A percentile compares a stretch with the other conserved stretches of the same genome.
phyloP scores from a whole-genome alignment of 805 yeast genomes.

The Kurtzmaniella cleridarum region DNA sequence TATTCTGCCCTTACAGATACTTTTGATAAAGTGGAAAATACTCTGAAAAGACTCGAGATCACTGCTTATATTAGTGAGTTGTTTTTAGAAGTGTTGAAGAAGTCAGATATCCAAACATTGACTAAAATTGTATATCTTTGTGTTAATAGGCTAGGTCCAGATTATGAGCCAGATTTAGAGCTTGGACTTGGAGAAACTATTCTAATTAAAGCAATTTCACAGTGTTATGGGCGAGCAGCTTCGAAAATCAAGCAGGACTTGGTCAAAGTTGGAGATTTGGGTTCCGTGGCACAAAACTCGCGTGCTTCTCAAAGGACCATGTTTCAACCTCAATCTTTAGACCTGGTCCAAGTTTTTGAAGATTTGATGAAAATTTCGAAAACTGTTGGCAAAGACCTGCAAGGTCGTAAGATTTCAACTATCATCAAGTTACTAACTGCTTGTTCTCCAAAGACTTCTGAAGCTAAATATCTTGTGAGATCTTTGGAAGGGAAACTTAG shows the following conservation, averaged over 20 bases:
- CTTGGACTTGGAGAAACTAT: constrained; percentile 90
- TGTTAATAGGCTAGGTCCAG: constrained; percentile 90
- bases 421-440: constrained; percentile 84
- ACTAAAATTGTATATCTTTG: constrained; percentile 74
- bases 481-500: constrained; percentile 90
- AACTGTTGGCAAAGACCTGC: constrained; percentile 76
- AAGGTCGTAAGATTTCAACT: constrained; percentile 65
- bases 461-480: constrained; percentile 86
- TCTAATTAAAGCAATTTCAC: constrained; percentile 81
- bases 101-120: constrained; percentile 31
- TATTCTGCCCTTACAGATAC: constrained; percentile 49
- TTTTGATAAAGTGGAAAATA: constrained; percentile 74
- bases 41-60: constrained; percentile 79
- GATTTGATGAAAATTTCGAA: constrained; percentile 73
- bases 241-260: constrained; percentile 69
- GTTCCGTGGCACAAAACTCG: constrained; percentile 79
- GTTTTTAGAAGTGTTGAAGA: constrained; percentile 56
- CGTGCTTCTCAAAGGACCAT: constrained; percentile 83
- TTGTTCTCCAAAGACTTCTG: constrained; percentile 61
- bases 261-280: constrained; percentile 82
- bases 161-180: constrained; percentile 85
- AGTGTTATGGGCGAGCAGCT: constrained; percentile 78
- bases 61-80: constrained; percentile 70
- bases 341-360: constrained; percentile 66
- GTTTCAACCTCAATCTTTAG: constrained; percentile 85